Evolutionary conservation across 1,139 yeast species (phyloP).

Genomic region (Kazachstania sp.): DNA sequence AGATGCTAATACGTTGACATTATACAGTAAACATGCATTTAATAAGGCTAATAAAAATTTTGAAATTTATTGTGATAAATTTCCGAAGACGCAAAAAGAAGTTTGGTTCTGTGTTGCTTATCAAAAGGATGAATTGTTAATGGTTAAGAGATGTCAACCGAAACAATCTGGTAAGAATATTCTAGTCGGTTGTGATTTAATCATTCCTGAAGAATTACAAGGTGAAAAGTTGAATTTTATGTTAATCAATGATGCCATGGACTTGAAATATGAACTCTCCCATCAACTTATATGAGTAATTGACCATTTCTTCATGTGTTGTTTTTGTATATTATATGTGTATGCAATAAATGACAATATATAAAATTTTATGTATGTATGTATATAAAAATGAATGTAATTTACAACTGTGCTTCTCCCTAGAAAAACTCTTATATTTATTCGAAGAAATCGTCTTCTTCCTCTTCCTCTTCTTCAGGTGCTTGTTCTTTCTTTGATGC

Average conservation of each 20-base stretch:
- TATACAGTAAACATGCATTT: conserved; percentile 48
- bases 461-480: conserved; percentile 21
- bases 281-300: conserved; percentile 6
- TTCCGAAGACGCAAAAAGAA: conserved; percentile 87
- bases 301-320: too few relatives aligned
- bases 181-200: conserved; percentile 41
- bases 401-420: neutral
- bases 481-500: conserved; percentile 6
- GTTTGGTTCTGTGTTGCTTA: conserved; percentile 79
- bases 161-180: conserved; percentile 35
- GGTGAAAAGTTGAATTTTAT: conserved; percentile 41
- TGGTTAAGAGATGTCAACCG: conserved; percentile 65
- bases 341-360: neutral
- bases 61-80: conserved; percentile 66
- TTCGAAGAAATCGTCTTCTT: conserved; percentile 45
- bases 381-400: neutral
- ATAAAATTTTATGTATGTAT: neutral
- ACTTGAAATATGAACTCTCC: conserved; percentile 35
- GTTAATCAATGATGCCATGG: conserved; percentile 61
- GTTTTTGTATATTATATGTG: too few relatives aligned
- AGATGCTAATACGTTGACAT: neutral
- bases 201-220: conserved; percentile 42
- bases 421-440: conserved; percentile 10
- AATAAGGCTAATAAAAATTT: conserved; percentile 49
- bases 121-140: conserved; percentile 44